Evolutionary conservation across 208 protist species (phyloP).

Genomic region (Endotrypanum monterogeii): DNA sequence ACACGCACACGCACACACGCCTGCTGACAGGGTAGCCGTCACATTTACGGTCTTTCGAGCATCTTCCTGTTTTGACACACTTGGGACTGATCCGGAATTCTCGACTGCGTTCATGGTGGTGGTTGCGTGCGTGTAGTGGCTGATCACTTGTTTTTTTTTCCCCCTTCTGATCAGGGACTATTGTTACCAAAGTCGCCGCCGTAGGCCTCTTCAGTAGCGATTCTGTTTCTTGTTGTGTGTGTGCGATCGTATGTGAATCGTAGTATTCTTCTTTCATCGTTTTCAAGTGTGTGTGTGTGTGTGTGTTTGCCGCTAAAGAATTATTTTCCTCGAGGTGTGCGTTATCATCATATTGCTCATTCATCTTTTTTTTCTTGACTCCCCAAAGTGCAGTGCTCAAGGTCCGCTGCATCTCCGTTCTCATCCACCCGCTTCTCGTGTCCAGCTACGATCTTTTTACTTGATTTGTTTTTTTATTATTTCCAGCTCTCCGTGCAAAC

Average conservation of each 20-base stretch:
- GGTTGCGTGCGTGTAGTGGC: not conserved
- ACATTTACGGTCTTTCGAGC: not conserved
- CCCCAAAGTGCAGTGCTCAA: no score
- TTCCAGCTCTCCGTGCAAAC: not conserved
- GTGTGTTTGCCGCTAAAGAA: no score
- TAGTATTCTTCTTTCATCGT: not conserved
- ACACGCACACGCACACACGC: no score
- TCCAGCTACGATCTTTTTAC: not conserved
- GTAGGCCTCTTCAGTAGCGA: not conserved
- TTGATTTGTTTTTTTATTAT: not conserved
- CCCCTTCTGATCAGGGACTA: no score
- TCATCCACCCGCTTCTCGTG: no score
- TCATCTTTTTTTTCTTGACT: not conserved
- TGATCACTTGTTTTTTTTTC: not conserved
- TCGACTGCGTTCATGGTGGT: not conserved
- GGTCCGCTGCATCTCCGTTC: no score
- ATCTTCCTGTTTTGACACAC: not conserved
- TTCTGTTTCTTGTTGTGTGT: not conserved
- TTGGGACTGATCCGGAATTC: not conserved
- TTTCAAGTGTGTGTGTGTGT: not conserved
- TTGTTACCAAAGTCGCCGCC: not conserved
- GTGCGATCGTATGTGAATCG: not conserved
- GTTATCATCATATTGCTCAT: not conserved
- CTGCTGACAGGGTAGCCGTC: no score
- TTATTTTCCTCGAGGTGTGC: not conserved